A percentile compares a stretch with the other conserved stretches of the same genome.
Conservation (phyloP, 1,284 basidiomycete genomes). For the Apiotrichum veenhuisii region DNA sequence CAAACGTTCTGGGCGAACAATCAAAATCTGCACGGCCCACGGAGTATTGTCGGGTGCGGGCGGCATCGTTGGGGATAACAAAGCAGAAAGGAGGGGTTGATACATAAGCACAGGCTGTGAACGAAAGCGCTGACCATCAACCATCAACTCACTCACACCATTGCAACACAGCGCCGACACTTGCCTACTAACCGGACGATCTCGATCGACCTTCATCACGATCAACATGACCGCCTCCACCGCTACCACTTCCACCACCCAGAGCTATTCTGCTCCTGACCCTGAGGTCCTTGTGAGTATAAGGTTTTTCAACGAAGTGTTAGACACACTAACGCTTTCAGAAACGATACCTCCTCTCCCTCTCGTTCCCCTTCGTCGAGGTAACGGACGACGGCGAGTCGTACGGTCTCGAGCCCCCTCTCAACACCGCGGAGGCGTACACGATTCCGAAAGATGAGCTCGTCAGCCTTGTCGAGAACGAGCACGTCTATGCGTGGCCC, state of each 20-base stretch:
- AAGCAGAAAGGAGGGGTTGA: too few relatives aligned
- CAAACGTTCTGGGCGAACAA: too few relatives aligned
- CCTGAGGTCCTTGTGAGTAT: neutral
- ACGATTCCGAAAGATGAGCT: neutral
- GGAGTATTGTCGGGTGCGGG: too few relatives aligned
- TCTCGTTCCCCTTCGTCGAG: conserved; percentile 1
- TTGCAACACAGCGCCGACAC: too few relatives aligned
- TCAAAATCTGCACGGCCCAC: too few relatives aligned
- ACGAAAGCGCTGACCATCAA: too few relatives aligned
- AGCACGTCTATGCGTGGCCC: neutral
- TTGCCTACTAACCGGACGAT: too few relatives aligned
- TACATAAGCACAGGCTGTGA: too few relatives aligned
- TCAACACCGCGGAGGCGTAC: neutral
- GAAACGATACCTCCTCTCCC: neutral
- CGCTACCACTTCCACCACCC: neutral
- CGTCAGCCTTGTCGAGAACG: neutral
- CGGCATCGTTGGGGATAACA: too few relatives aligned
- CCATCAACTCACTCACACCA: too few relatives aligned
- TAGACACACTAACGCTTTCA: neutral
- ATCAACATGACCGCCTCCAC: neutral
- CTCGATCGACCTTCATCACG: too few relatives aligned
- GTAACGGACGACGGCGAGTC: neutral
- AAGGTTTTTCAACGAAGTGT: too few relatives aligned
- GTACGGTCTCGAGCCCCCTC: neutral
- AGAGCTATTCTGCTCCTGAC: neutral